Conservation (phyloP, 345 rosid genomes). For the Limnanthes douglasii region DNA sequence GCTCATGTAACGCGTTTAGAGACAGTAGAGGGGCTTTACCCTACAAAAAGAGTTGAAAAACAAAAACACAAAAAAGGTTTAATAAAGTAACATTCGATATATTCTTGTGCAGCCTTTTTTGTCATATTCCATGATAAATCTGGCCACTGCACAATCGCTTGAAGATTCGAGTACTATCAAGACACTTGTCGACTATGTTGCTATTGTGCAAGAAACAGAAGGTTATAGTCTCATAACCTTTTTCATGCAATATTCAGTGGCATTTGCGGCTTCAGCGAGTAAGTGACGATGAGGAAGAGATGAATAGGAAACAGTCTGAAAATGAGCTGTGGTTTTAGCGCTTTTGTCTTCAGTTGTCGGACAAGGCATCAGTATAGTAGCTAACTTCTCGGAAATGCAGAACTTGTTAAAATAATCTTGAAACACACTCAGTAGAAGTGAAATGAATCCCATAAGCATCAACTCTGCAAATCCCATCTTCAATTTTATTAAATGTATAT, state of each 20-base stretch:
- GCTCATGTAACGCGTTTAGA: slow-evolving; percentile 53
- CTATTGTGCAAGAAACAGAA: no score
- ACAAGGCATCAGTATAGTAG: slow-evolving; percentile 54
- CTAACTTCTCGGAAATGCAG: slow-evolving; percentile 31
- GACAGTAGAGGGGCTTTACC: slow-evolving; percentile 55
- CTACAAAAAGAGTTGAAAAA: slow-evolving; percentile 17
- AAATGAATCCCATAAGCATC: slow-evolving; percentile 86
- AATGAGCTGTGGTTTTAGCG: slow-evolving; percentile 21
- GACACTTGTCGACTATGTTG: no score
- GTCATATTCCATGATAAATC: no score
- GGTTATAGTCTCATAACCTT: slow-evolving; percentile 18
- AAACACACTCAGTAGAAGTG: slow-evolving; percentile 49
- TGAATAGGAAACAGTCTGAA: slow-evolving; percentile 17
- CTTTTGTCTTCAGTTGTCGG: slow-evolving; percentile 1
- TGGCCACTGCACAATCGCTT: no score
- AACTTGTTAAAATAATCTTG: slow-evolving; percentile 27
- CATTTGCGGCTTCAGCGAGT: slow-evolving; percentile 23
- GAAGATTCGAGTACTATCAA: no score
- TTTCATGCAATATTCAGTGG: slow-evolving; percentile 14
- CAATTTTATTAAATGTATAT: background rate
- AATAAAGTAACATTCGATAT: no score
- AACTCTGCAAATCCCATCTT: slow-evolving; percentile 35
- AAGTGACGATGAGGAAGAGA: slow-evolving; percentile 26
- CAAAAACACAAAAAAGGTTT: no score
- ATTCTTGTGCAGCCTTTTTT: no score